These are phyloP conservation scores for Ambrosiella beaveri DNA, from an alignment of 2,329 filamentous ascomycete species.

Conservation along the genomic window DNA sequence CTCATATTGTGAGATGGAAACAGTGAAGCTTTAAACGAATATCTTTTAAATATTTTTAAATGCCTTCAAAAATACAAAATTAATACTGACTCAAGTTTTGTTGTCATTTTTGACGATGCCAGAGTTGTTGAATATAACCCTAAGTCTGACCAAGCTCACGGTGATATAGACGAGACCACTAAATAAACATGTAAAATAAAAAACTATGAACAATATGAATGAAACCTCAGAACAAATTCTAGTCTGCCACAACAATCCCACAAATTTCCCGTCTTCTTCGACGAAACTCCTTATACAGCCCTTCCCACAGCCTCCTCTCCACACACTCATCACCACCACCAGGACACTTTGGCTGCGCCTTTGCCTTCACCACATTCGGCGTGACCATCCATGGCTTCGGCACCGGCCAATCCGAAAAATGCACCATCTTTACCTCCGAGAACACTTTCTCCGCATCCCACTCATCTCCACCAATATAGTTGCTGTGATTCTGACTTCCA, in stretches of 20 bases:
- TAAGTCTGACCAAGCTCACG: background rate
- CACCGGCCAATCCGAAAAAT: slow-evolving; percentile 56
- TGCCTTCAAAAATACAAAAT: background rate
- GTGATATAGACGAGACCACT: background rate
- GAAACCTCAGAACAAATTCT: background rate
- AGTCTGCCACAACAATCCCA: background rate
- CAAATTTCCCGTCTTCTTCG: background rate
- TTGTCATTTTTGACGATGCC: too few species aligned
- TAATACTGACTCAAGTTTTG: background rate
- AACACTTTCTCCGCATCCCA: slow-evolving; percentile 40
- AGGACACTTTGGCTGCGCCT: slow-evolving; percentile 13
- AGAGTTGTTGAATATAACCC: too few species aligned
- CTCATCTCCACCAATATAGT: slow-evolving; percentile 22
- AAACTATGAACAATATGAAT: background rate
- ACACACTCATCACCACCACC: background rate
- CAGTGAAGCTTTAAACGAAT: too few species aligned
- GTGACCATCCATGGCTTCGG: slow-evolving; percentile 37
- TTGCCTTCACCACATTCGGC: background rate
- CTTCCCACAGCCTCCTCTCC: background rate
- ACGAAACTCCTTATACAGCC: background rate
- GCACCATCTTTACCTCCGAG: slow-evolving; percentile 46
- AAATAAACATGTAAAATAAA: background rate
- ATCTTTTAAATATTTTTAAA: background rate
- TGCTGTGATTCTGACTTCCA: slow-evolving; percentile 29
- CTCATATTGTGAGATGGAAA: too few species aligned